Percentiles rank a stretch among this genome's conserved stretches.
These are phyloP conservation scores for Raphidocelis subcapitata DNA, from an alignment of 139 green algal genomes.

Conservation along the genomic window DNA sequence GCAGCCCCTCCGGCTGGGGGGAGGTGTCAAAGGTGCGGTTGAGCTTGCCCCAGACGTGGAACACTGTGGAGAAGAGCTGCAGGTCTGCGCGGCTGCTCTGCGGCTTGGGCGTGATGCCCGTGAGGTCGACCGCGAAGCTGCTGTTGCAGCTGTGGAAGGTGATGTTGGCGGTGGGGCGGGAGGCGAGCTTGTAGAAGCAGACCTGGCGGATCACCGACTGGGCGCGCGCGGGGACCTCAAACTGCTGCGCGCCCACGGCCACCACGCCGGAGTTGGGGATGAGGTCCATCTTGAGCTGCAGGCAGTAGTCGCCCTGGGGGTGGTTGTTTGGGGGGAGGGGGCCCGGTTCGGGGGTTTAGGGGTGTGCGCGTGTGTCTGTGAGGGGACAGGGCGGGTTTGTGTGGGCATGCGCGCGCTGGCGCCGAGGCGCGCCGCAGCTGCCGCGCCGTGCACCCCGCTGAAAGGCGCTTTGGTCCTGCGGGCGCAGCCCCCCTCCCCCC, in stretches of 20 bases:
- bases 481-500: too few species aligned
- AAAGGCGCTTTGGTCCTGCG: too few species aligned
- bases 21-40: constrained; percentile 29
- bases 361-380: too few species aligned
- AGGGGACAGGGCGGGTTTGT: too few species aligned
- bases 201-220: constrained; percentile 23
- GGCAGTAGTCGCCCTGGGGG: constrained; percentile 30
- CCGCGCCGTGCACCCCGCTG: too few species aligned
- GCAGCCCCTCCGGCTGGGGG: constrained; percentile 15
- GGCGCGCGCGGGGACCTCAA: constrained; percentile 11
- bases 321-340: too few species aligned
- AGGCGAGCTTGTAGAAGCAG: constrained; percentile 31
- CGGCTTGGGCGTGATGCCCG: constrained; percentile 20
- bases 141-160: constrained; percentile 35
- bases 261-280: constrained; percentile 23
- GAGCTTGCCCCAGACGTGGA: constrained; percentile 38
- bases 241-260: constrained; percentile 19
- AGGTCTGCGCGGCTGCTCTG: constrained; percentile 3
- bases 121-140: constrained; percentile 30
- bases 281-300: constrained; percentile 32
- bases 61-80: constrained; percentile 27
- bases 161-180: constrained; percentile 8
- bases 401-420: too few species aligned
- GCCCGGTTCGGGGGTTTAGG: too few species aligned
- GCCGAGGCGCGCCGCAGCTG: too few species aligned